Percentiles rank a stretch among this genome's conserved stretches.
Evolutionary conservation across 78 protist genomes (phyloP).

Genomic region (Trichosphaerium sp.): DNA sequence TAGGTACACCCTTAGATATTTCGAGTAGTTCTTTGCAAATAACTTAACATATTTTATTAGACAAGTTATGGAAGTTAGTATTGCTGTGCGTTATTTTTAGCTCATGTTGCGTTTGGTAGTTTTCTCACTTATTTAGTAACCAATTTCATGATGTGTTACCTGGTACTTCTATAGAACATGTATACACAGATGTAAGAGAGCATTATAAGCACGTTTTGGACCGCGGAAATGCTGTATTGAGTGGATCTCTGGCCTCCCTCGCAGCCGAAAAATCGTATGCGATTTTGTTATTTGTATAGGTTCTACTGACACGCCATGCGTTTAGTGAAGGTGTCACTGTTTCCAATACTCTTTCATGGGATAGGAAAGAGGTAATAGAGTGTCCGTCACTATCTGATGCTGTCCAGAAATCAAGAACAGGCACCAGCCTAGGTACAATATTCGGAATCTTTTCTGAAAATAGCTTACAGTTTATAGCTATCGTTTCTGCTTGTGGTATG

Average conservation of each 20-base stretch:
- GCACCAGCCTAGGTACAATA: too few species aligned
- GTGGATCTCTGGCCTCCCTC: too few species aligned
- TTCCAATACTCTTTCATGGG: background rate
- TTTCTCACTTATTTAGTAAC: background rate
- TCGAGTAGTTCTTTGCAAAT: too few species aligned
- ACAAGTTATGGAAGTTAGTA: constrained; percentile 41
- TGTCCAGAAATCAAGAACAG: background rate
- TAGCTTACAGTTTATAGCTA: too few species aligned
- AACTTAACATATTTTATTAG: too few species aligned
- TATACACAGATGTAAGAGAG: constrained; percentile 25
- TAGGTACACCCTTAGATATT: background rate
- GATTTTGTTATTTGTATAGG: too few species aligned
- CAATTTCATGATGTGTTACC: constrained; percentile 80
- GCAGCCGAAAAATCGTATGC: too few species aligned
- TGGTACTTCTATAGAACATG: constrained; percentile 48
- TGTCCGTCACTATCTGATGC: background rate
- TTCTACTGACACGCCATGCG: too few species aligned
- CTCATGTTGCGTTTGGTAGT: background rate
- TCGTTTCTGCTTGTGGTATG: too few species aligned
- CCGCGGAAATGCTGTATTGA: background rate
- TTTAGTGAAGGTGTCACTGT: too few species aligned
- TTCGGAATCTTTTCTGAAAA: too few species aligned
- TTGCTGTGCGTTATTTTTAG: background rate
- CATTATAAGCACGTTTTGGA: background rate
- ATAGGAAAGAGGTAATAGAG: background rate